Evolutionary conservation across 129 eudicot genomes (phyloP).

Genomic region (Scalesia atractyloides): DNA sequence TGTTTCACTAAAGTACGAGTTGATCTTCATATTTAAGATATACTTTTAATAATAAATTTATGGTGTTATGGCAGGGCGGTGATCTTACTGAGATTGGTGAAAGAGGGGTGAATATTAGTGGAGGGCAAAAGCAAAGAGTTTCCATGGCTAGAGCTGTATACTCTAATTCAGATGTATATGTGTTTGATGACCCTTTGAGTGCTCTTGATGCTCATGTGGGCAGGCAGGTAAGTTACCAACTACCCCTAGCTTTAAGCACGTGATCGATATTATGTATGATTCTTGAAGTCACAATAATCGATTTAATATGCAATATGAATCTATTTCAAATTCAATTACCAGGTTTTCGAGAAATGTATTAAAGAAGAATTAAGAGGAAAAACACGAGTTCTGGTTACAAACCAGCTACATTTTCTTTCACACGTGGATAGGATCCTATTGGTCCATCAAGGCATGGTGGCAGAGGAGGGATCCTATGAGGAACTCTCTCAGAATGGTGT

Average conservation of each 20-base stretch:
- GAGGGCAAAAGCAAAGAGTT: constrained; percentile 98
- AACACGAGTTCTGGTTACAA: constrained; percentile 92
- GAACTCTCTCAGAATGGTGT: constrained; percentile 71
- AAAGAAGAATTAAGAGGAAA: constrained; percentile 78
- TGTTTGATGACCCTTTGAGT: constrained; percentile 97
- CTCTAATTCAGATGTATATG: constrained; percentile 79
- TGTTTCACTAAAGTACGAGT: not conserved
- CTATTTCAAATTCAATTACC: constrained; percentile 8
- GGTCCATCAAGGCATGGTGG: constrained; percentile 82
- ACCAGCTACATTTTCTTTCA: constrained; percentile 94
- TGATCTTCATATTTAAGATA: not conserved
- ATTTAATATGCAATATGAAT: not conserved
- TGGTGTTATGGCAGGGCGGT: constrained; percentile 61
- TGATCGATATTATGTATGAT: not conserved
- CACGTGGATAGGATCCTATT: constrained; percentile 86
- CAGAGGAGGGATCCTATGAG: constrained; percentile 93
- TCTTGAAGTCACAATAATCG: not conserved
- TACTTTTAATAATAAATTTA: not conserved
- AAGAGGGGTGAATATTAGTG: constrained; percentile 97
- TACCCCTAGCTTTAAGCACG: constrained; percentile 5
- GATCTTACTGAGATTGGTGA: constrained; percentile 99
- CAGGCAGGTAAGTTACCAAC: constrained; percentile 57
- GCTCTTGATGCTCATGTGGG: constrained; percentile 97
- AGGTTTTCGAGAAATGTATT: constrained; percentile 90
- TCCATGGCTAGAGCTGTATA: constrained; percentile 98